Evolutionary conservation across 2,329 filamentous ascomycete genomes (phyloP).

Genomic region (Ophiostoma sp.): DNA sequence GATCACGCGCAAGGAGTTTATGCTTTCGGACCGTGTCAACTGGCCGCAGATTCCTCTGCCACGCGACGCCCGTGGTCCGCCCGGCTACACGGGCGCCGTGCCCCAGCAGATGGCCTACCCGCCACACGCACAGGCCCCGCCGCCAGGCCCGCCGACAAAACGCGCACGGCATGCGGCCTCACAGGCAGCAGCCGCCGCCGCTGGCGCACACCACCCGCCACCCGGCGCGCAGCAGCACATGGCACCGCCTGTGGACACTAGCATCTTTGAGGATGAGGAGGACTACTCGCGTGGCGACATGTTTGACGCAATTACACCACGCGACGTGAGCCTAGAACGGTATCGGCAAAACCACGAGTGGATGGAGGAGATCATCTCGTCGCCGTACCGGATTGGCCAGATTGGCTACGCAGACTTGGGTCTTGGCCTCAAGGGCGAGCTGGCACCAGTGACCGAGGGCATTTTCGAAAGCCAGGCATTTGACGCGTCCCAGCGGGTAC

Average conservation of each 20-base stretch:
- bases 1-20: slow-evolving; percentile 85
- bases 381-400: slow-evolving; percentile 77
- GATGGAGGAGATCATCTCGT: slow-evolving; percentile 97
- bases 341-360: slow-evolving; percentile 96
- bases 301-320: slow-evolving; percentile 81
- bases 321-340: slow-evolving; percentile 78
- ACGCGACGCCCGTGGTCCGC: slow-evolving; percentile 45
- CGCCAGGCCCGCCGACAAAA: slow-evolving; percentile 46
- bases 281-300: slow-evolving; percentile 81
- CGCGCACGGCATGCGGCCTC: slow-evolving; percentile 41
- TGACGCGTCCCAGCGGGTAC: slow-evolving; percentile 42
- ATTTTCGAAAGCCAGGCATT: slow-evolving; percentile 65
- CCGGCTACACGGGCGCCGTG: slow-evolving; percentile 43
- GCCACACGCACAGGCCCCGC: slow-evolving; percentile 38
- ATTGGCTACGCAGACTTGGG: slow-evolving; percentile 85
- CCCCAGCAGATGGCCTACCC: slow-evolving; percentile 61
- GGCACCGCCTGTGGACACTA: slow-evolving; percentile 21
- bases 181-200: slow-evolving; percentile 7
- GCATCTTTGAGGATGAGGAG: slow-evolving; percentile 73
- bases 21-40: slow-evolving; percentile 80
- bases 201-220: neutral
- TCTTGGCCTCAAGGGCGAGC: slow-evolving; percentile 74
- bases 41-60: slow-evolving; percentile 82
- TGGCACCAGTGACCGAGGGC: slow-evolving; percentile 74
- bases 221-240: slow-evolving; percentile 16